These are phyloP conservation scores for Irpex lacteus DNA, from an alignment of 1,284 basidiomycete species.

Conservation along the genomic window DNA sequence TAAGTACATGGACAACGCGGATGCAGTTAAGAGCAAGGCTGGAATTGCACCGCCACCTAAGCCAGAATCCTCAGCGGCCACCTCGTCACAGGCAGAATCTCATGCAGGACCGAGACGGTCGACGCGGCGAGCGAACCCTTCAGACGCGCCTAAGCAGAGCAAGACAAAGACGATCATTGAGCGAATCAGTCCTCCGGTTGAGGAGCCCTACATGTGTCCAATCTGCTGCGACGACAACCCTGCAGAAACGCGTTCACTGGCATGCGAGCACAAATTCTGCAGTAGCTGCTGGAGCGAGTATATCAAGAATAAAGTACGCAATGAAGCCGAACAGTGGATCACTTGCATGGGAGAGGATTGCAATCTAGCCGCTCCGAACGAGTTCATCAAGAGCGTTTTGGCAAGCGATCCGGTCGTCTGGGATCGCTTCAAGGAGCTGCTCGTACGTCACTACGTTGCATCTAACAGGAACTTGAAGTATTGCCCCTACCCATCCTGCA, in stretches of 20 bases:
- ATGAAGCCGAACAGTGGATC: slow-evolving; percentile 86
- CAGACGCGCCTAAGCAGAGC: slow-evolving; percentile 31
- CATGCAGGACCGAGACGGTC: slow-evolving; percentile 20
- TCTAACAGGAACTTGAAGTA: slow-evolving; percentile 86
- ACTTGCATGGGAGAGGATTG: slow-evolving; percentile 96
- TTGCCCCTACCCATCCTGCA: slow-evolving; percentile 87
- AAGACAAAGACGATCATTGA: slow-evolving; percentile 25
- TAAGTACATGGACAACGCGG: slow-evolving; percentile 89
- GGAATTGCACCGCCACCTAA: slow-evolving; percentile 47
- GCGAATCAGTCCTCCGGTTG: slow-evolving; percentile 28
- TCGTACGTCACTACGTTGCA: slow-evolving; percentile 89
- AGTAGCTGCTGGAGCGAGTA: slow-evolving; percentile 88
- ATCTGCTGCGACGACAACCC: slow-evolving; percentile 87
- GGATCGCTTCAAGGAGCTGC: slow-evolving; percentile 80
- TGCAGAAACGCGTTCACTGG: slow-evolving; percentile 59
- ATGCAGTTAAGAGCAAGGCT: slow-evolving; percentile 66
- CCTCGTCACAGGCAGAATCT: slow-evolving; percentile 13
- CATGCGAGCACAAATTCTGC: slow-evolving; percentile 85
- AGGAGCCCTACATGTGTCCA: slow-evolving; percentile 73
- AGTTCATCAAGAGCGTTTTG: slow-evolving; percentile 51
- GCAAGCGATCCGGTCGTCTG: slow-evolving; percentile 45
- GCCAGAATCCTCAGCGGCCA: slow-evolving; percentile 13
- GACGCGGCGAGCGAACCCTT: slow-evolving; percentile 36
- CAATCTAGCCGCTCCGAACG: slow-evolving; percentile 69
- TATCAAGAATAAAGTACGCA: slow-evolving; percentile 80